phyloP scores from a whole-genome alignment of 306 rosid species.

The Ormosia emarginata region DNA sequence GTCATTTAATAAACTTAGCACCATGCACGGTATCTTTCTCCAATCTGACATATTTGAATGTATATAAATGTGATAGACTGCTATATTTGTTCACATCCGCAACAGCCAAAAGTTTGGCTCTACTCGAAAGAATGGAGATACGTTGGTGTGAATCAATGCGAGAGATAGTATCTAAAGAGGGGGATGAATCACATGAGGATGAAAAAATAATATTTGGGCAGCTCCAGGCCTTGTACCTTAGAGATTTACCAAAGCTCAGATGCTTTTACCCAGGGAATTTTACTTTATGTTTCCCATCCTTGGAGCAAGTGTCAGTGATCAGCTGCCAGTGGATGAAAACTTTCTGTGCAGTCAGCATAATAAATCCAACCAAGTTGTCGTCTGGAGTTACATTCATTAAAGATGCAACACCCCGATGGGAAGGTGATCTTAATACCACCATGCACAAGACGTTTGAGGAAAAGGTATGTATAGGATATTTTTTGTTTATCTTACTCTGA shows the following conservation, averaged over 20 bases:
- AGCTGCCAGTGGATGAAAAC: background rate
- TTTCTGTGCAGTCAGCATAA: background rate
- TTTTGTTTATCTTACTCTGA: too few species aligned
- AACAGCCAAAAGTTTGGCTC: slow-evolving; percentile 14
- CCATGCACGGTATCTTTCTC: background rate
- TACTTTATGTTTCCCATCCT: background rate
- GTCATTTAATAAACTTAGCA: background rate
- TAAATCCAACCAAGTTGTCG: too few species aligned
- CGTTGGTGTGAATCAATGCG: background rate
- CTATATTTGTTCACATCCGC: background rate
- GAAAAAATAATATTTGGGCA: background rate
- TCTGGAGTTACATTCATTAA: background rate
- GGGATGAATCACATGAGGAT: background rate
- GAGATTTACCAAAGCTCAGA: background rate
- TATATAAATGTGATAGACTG: background rate
- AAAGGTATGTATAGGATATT: background rate
- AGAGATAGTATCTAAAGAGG: slow-evolving; percentile 6
- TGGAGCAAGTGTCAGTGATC: background rate
- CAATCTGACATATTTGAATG: background rate
- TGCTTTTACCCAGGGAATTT: slow-evolving; percentile 21
- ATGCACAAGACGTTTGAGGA: background rate
- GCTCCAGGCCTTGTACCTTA: background rate
- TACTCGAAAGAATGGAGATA: background rate
- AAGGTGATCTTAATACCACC: background rate
- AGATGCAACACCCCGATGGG: background rate